Conservation (phyloP, 1,284 basidiomycete species). For the Ceratobasidium sp. region DNA sequence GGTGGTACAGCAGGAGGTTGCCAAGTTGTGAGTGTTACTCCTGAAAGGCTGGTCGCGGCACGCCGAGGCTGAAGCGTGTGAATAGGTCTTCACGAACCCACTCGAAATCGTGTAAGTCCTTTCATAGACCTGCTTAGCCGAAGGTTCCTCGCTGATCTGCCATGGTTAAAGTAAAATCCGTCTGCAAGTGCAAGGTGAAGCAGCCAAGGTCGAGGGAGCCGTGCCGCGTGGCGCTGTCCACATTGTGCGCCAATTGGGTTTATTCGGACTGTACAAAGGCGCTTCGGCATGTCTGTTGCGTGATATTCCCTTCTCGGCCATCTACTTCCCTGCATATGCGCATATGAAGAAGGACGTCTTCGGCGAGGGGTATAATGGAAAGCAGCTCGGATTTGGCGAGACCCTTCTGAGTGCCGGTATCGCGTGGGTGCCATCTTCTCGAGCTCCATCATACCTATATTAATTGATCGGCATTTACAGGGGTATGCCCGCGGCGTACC, state of each 20-base stretch:
- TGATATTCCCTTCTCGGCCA: constrained; percentile 94
- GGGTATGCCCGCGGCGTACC: constrained; percentile 95
- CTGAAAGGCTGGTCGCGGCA: neutral
- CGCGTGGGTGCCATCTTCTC: constrained; percentile 68
- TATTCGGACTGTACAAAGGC: constrained; percentile 94
- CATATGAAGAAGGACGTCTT: constrained; percentile 95
- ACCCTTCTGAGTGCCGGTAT: constrained; percentile 86
- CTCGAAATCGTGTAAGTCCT: constrained; percentile 86
- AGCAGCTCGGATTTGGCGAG: constrained; percentile 92
- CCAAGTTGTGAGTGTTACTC: constrained; percentile 84
- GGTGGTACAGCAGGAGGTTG: constrained; percentile 96
- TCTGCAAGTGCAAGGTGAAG: constrained; percentile 95
- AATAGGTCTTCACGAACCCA: constrained; percentile 93
- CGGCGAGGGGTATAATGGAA: constrained; percentile 95
- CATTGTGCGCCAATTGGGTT: constrained; percentile 92
- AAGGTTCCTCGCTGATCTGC: neutral
- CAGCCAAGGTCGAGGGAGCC: constrained; percentile 85
- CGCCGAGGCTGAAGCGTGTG: constrained; percentile 1
- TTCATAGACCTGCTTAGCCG: neutral
- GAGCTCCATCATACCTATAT: neutral
- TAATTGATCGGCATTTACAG: constrained; percentile 59
- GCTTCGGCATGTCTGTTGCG: constrained; percentile 89
- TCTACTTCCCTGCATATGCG: constrained; percentile 85
- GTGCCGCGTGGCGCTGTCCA: constrained; percentile 88
- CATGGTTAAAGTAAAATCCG: constrained; percentile 85